Evolutionary conservation across 2,329 filamentous ascomycete species (phyloP), one percentile per base, ranked within the genome.

Genomic region (Lecanoromycetidae sp.): DNA sequence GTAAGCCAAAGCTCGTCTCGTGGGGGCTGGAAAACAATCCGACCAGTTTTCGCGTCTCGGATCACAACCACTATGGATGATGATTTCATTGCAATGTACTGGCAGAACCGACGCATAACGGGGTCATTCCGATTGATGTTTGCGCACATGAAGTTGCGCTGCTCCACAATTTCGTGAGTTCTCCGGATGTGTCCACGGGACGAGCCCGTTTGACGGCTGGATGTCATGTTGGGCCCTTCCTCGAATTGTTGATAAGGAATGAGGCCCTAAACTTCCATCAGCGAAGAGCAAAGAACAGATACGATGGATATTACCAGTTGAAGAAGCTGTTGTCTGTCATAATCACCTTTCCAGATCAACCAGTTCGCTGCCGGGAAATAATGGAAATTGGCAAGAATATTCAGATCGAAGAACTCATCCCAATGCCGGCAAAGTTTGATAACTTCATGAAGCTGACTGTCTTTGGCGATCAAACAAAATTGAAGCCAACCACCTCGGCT

Each of bases 321-420:
- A 15, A 70, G 56, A 22, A 70, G 52, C 49, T 71, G 63, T 37
- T 65, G 61, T 20, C 61, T 61, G 3, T 61, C 44, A 4, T 57
- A 47, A 54, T 68, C 63, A 5, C 65, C 62, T 15, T 63, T 59
- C 62, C 66, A 71, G 3, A 57, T 59, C 1, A 61, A 57, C 68
- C 69, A 72, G 49, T 68, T 67, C 10, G 65, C 60, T 1, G 65
- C 65, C 0, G 70, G 71, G 40, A 74, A 73, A 52, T 68, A 73
- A 36, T 67, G 60, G 58, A 67, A 68, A 8, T 63, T 49, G 6
- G 66, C 63, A 2, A 72, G 60, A 33, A 67, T 65, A 46, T 67
- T 70, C 17, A 74, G 57, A 52, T 72, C 66, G 46, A 65, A 71
- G 54, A 72, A 70, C 53, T 73, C 71, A 33, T 70, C 65, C 70